These are phyloP conservation scores for Starmerella vitae DNA, from an alignment of 805 yeast species.

Conservation along the genomic window DNA sequence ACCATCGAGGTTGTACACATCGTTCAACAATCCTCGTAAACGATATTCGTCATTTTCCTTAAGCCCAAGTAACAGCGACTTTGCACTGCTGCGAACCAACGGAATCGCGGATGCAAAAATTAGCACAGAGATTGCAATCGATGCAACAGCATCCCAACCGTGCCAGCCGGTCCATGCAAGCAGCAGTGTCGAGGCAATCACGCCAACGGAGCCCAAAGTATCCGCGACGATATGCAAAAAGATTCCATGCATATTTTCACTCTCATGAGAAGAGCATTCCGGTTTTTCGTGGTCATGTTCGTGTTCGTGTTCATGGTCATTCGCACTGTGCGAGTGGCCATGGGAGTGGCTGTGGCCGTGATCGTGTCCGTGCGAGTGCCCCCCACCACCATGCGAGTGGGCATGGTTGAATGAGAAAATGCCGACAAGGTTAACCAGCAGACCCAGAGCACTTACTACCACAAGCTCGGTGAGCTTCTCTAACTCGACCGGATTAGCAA, in stretches of 20 bases:
- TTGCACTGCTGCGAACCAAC: slow-evolving; percentile 64
- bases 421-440: slow-evolving; percentile 81
- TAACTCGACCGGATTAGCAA: slow-evolving; percentile 61
- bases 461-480: slow-evolving; percentile 73
- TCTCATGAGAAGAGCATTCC: slow-evolving; percentile 15
- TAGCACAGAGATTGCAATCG: slow-evolving; percentile 68
- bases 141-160: slow-evolving; percentile 86
- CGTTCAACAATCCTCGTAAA: slow-evolving; percentile 52
- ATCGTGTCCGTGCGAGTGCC: slow-evolving; percentile 19
- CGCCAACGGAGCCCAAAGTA: slow-evolving; percentile 93
- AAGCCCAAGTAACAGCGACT: slow-evolving; percentile 53
- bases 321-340: slow-evolving; percentile 14
- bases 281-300: slow-evolving; percentile 15
- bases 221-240: slow-evolving; percentile 90
- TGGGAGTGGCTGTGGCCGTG: slow-evolving; percentile 23
- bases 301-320: slow-evolving; percentile 15
- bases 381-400: slow-evolving; percentile 26
- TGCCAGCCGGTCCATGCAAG: slow-evolving; percentile 58
- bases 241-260: slow-evolving; percentile 82
- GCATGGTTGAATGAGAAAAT: slow-evolving; percentile 80
- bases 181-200: slow-evolving; percentile 74
- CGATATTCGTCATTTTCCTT: slow-evolving; percentile 45
- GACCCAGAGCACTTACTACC: slow-evolving; percentile 71
- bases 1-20: slow-evolving; percentile 58
- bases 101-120: slow-evolving; percentile 78